Base-by-base conservation (phyloP, 208 protist genomes). In the Acanthamoeba quina region DNA sequence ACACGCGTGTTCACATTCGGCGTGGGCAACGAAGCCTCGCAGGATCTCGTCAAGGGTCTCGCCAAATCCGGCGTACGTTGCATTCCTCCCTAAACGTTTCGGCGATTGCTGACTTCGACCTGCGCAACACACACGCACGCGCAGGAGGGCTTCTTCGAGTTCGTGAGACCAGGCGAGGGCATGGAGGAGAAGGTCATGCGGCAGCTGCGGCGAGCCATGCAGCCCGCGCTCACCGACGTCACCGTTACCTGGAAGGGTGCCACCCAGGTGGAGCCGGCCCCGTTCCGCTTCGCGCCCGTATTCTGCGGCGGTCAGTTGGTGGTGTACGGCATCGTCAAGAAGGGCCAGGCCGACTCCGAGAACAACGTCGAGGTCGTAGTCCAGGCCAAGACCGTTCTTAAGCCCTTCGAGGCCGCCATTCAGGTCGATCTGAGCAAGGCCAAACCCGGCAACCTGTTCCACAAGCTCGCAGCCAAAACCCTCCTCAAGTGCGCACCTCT, bases 181-280 rank as follows among this genome's bases (percentile, higher is more conserved):
- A 93, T 54, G 44, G 49, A 94, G 31, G 92, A 91, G n/a, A 96
- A 96, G 54, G 74, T 96, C 10, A 92, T 94, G 52, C 44, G 86
- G 1, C 94, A 95, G 58, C 62, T 96, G 13, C 66, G 66, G 26
- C 41, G 95, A 21, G 74, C 82, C n/a, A 58, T 95, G n/a, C 94
- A 95, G 70, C 95, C 95, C 10, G 94, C 94, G 3, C 85, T 96
- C 76, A 90, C 74, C 21, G 92, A 96, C 78, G 74, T 96, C 41
- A 60, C 34, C 0, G 88, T 96, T 1, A 41, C 29, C 41, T 96
- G 94, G 78, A 80, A 49, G 72, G 80, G 56, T 29, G 47, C 37
- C 44, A 17, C 10, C 26, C 26, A 26, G 34, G 37, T 80, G 13
- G 3, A 80, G 58, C 88, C 41, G 49, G 54, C 88, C 2, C 88